Base-by-base conservation (phyloP, 148 eudicot species). In the Rhododendron vialii region DNA sequence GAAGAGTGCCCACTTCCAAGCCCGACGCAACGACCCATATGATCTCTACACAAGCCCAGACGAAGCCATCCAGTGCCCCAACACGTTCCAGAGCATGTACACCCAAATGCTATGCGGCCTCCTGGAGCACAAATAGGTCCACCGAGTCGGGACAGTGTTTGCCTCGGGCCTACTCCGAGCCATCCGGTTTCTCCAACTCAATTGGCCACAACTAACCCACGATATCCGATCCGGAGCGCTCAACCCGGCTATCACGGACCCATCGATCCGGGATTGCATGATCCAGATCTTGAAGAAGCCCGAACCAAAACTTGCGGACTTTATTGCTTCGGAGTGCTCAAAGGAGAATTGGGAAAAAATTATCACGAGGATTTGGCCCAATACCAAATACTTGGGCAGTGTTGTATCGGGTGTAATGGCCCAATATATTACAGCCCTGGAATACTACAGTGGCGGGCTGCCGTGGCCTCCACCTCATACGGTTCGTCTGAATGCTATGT, bases 131-230 rank as follows among this genome's bases (percentile, higher is more conserved):
- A 87, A 85, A 20, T 48, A 89, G 3, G 98, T 95, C 83, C 90
- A 91, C 45, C 92, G 95, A 0, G 87, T 94, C 6, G 97, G 97
- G 7, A 96, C 97, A 0, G 93, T 94, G 20, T 95, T 95, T 43
- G 98, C 98, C 67, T 95, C 98, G 0, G 98, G 95, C 85, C 91
- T 95, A n/a, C 93, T 95, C 67, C 89, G 96, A 6, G 98, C 98
- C 90, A 95, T 95, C 79, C 85, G 87, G 6, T 95, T 95, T 87
- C 93, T 95, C 80, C 93, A 91, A 50, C 83, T 89, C 83, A 84
- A 93, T 30, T 93, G 91, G 91, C 28, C 22, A 8, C 92, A 93
- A 84, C 92, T 95, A 0, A 90, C 91, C 71, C 84, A 82, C 0
- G 96, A 94, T 83, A 94, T 95, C 59, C 5, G 83, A 4, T 77